Evolutionary conservation across 306 rosid genomes (phyloP).

Genomic region (Vicia villosa): DNA sequence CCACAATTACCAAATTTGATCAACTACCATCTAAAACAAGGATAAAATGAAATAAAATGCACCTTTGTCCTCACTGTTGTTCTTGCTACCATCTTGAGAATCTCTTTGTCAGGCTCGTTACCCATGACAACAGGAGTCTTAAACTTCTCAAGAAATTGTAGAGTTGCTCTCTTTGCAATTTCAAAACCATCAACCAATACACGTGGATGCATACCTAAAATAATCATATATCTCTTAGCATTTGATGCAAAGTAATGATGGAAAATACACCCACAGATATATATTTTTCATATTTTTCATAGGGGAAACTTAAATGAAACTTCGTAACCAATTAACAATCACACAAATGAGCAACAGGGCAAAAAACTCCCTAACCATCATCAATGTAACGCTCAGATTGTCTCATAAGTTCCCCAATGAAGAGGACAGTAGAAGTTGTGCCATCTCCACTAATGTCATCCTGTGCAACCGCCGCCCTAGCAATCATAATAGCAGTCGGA

Average conservation of each 20-base stretch:
- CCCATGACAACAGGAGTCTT: constrained; percentile 90
- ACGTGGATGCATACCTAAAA: constrained; percentile 97
- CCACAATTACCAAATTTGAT: not conserved
- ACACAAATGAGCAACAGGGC: not conserved
- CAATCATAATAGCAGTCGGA: constrained; percentile 98
- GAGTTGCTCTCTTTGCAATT: constrained; percentile 90
- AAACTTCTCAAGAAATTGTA: constrained; percentile 85
- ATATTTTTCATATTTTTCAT: no score
- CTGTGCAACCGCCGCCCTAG: constrained; percentile 96
- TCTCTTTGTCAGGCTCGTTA: constrained; percentile 87
- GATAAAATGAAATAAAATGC: constrained; percentile 6
- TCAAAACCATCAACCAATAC: constrained; percentile 96
- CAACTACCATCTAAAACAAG: constrained; percentile 2
- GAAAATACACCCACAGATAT: not conserved
- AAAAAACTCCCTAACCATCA: constrained; percentile 62
- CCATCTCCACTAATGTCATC: constrained; percentile 97
- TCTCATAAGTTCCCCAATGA: constrained; percentile 97
- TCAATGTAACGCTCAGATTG: constrained; percentile 90
- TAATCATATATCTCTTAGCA: constrained; percentile 15
- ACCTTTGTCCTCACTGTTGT: constrained; percentile 96
- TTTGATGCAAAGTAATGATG: not conserved
- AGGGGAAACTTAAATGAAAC: not conserved
- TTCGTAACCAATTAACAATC: not conserved
- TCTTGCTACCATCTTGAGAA: constrained; percentile 91
- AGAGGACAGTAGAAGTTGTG: constrained; percentile 90